Percentiles rank a stretch among this genome's conserved stretches.
These are phyloP conservation scores for Russula abietina DNA, from an alignment of 768 basidiomycete species.

Conservation along the genomic window DNA sequence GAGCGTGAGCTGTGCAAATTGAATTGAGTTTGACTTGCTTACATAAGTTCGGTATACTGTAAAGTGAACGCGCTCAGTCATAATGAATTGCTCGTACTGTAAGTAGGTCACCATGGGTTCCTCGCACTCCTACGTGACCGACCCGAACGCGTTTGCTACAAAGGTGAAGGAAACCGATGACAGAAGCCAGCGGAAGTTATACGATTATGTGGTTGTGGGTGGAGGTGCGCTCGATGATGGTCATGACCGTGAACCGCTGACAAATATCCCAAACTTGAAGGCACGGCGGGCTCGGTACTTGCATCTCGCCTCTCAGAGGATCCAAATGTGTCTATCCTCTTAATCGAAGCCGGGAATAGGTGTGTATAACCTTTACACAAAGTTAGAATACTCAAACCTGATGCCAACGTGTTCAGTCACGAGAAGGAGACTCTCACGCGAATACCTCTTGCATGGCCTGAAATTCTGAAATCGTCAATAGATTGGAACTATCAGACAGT, in stretches of 20 bases:
- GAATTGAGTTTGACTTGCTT: no score
- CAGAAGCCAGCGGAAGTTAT: slow-evolving; percentile 26
- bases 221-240: slow-evolving; percentile 30
- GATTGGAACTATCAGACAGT: slow-evolving; percentile 21
- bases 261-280: slow-evolving; percentile 32
- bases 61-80: no score
- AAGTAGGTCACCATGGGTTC: slow-evolving; percentile 11
- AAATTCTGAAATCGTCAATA: slow-evolving; percentile 11
- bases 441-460: slow-evolving; percentile 24
- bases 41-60: no score
- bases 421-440: slow-evolving; percentile 12
- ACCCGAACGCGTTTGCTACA: slow-evolving; percentile 18
- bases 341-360: slow-evolving; percentile 62
- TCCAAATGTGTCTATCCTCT: slow-evolving; percentile 45
- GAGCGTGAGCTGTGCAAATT: no score
- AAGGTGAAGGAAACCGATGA: slow-evolving; percentile 4
- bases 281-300: slow-evolving; percentile 57
- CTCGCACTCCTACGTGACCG: slow-evolving; percentile 19
- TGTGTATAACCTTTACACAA: slow-evolving; percentile 26
- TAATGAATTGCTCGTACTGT: background rate
- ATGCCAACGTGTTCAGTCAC: slow-evolving; percentile 2
- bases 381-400: background rate
- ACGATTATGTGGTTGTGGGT: slow-evolving; percentile 37
- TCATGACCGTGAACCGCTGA: background rate
- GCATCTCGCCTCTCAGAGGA: slow-evolving; percentile 56